Conservation (phyloP, 345 rosid genomes). For the Chamaenerion angustifolium region DNA sequence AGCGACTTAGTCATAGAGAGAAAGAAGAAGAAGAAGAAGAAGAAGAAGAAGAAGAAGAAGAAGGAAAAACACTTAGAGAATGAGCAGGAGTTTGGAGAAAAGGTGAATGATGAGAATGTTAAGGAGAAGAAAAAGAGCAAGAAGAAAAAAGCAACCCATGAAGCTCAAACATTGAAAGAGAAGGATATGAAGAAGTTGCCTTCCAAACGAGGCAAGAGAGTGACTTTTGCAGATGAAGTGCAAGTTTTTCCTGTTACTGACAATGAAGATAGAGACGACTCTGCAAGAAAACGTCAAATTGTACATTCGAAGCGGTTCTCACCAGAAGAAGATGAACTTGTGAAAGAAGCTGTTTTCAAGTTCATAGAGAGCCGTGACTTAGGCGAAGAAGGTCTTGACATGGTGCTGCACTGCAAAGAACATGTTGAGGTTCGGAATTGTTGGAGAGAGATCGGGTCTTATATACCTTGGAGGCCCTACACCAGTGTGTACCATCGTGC, state of each 20-base stretch:
- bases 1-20: not conserved
- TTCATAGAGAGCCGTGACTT: constrained; percentile 38
- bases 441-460: constrained; percentile 58
- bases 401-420: constrained; percentile 33
- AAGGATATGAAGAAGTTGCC: constrained; percentile 17
- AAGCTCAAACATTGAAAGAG: not conserved
- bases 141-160: not conserved
- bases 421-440: constrained; percentile 29
- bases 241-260: constrained; percentile 37
- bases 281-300: constrained; percentile 7
- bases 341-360: constrained; percentile 34
- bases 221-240: constrained; percentile 49
- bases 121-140: constrained; percentile 4
- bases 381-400: constrained; percentile 52
- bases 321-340: constrained; percentile 47
- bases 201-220: constrained; percentile 30
- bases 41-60: not conserved
- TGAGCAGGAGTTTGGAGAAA: not conserved
- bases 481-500: constrained; percentile 40
- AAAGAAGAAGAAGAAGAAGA: not conserved
- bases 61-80: constrained; percentile 11
- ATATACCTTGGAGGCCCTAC: constrained; percentile 47
- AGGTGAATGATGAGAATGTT: not conserved
- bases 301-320: constrained; percentile 66
- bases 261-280: constrained; percentile 6